phyloP scores from a whole-genome alignment of 2,329 filamentous ascomycete species.

The Apiospora phragmitis region DNA sequence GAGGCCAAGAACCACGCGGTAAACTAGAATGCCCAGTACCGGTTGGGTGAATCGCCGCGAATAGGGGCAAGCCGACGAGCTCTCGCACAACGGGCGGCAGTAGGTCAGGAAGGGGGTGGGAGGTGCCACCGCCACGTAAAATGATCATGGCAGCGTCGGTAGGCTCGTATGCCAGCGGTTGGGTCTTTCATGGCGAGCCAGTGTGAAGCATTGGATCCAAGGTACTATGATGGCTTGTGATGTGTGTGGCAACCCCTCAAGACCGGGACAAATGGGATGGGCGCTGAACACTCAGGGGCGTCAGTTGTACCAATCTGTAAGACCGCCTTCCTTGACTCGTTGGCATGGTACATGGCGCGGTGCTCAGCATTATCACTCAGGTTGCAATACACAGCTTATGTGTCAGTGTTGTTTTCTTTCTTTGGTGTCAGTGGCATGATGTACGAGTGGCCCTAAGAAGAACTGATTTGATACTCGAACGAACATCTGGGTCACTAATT shows the following conservation, averaged over 20 bases:
- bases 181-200: background rate
- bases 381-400: background rate
- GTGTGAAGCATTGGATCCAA: background rate
- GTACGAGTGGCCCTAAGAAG: background rate
- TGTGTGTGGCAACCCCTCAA: background rate
- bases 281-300: background rate
- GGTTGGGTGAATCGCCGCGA: background rate
- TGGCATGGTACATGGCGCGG: background rate
- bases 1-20: background rate
- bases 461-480: background rate
- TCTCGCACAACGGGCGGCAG: background rate
- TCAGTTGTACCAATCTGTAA: background rate
- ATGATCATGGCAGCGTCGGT: too few relatives aligned
- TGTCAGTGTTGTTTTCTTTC: too few relatives aligned
- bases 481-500: background rate
- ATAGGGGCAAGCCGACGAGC: background rate
- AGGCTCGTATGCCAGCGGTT: background rate
- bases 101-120: background rate
- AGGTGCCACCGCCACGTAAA: background rate
- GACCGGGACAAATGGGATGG: too few relatives aligned
- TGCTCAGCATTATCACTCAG: background rate
- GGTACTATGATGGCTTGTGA: background rate
- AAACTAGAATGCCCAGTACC: background rate
- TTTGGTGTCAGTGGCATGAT: background rate
- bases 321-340: background rate